These are phyloP conservation scores for Boletellus deceptivus DNA, from an alignment of 1,284 basidiomycete species.

Conservation along the genomic window DNA sequence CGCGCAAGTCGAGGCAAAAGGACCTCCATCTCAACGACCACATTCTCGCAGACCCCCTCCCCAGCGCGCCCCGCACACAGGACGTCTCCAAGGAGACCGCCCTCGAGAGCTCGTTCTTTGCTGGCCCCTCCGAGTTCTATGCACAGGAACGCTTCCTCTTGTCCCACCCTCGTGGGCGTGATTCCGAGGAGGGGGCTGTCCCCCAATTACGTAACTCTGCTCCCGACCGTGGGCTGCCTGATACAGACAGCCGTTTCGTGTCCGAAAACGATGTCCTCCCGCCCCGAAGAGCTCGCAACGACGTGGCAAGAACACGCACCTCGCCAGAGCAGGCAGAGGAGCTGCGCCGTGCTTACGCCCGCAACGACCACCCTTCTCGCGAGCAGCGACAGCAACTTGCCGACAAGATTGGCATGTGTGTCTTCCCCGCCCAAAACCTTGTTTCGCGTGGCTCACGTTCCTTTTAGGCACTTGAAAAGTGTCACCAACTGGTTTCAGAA, in stretches of 20 bases:
- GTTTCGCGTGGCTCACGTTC: slow-evolving; percentile 18
- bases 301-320: slow-evolving; percentile 51
- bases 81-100: slow-evolving; percentile 12
- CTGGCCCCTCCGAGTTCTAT: slow-evolving; percentile 31
- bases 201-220: slow-evolving; percentile 30
- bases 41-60: slow-evolving; percentile 23
- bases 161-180: slow-evolving; percentile 35
- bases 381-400: slow-evolving; percentile 65
- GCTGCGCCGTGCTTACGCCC: slow-evolving; percentile 59
- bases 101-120: slow-evolving; percentile 34
- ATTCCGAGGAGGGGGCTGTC: slow-evolving; percentile 29
- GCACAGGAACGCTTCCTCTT: slow-evolving; percentile 33
- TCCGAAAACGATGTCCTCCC: slow-evolving; percentile 36
- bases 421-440: slow-evolving; percentile 17
- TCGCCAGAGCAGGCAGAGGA: slow-evolving; percentile 62
- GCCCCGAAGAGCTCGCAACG: slow-evolving; percentile 31
- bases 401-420: slow-evolving; percentile 70
- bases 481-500: slow-evolving; percentile 85
- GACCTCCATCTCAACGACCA: slow-evolving; percentile 32
- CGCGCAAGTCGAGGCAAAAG: slow-evolving; percentile 37
- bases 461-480: slow-evolving; percentile 65
- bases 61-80: slow-evolving; percentile 8
- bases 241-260: slow-evolving; percentile 35
- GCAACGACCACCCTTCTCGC: slow-evolving; percentile 61
- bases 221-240: slow-evolving; percentile 27